phyloP scores from a whole-genome alignment of 805 yeast species.

The Wickerhamiella dianesei region DNA sequence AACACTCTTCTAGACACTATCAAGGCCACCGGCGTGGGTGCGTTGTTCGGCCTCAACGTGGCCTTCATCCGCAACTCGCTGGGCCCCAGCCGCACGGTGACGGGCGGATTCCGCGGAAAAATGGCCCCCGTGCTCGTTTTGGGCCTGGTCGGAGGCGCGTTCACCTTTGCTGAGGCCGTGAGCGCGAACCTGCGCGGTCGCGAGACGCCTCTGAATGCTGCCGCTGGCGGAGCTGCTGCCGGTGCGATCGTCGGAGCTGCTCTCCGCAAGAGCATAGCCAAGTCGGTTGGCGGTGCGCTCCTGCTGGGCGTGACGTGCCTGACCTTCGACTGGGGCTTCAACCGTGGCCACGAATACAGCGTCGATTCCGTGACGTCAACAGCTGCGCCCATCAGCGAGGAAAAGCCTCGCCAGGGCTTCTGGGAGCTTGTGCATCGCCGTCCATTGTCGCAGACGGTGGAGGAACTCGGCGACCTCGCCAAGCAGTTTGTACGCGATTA shows the following conservation, averaged over 20 bases:
- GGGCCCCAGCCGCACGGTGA: conserved; percentile 21
- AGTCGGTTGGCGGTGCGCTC: conserved; percentile 35
- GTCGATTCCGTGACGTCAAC: conserved; percentile 18
- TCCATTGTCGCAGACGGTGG: conserved; percentile 68
- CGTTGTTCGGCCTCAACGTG: conserved; percentile 36
- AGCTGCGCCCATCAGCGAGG: conserved; percentile 29
- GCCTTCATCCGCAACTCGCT: conserved; percentile 31
- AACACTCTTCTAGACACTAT: conserved; percentile 40
- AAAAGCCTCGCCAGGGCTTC: conserved; percentile 39
- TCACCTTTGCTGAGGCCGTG: conserved; percentile 30
- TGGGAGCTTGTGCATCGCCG: conserved; percentile 74
- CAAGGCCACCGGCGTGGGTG: conserved; percentile 33
- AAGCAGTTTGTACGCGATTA: conserved; percentile 20
- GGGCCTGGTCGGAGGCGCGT: conserved; percentile 40
- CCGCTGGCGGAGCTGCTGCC: conserved; percentile 35
- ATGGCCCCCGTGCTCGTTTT: conserved; percentile 19
- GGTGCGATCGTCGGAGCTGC: conserved; percentile 32
- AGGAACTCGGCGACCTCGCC: conserved; percentile 45
- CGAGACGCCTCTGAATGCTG: conserved; percentile 49
- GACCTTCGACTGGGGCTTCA: conserved; percentile 25
- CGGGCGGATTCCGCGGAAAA: conserved; percentile 21
- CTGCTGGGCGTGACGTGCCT: conserved; percentile 35
- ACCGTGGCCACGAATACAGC: conserved; percentile 21
- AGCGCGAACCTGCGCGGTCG: conserved; percentile 47
- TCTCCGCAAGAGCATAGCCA: conserved; percentile 23